Percentiles rank a stretch among this genome's conserved stretches.
Evolutionary conservation across 345 rosid genomes (phyloP).

Genomic region (Pistacia integerrima): DNA sequence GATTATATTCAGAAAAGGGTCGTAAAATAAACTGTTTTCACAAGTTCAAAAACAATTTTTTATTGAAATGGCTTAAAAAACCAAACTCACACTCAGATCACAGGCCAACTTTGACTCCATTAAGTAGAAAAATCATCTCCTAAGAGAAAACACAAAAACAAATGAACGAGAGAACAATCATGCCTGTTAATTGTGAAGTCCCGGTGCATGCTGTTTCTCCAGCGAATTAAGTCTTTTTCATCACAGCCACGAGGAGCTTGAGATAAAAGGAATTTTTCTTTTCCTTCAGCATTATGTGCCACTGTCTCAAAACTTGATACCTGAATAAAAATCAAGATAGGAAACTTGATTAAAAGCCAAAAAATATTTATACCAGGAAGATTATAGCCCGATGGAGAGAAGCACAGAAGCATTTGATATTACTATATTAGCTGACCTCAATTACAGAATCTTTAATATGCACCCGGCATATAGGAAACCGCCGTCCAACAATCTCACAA

Average conservation of each 20-base stretch:
- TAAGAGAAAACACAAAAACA: neutral
- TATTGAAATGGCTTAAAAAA: constrained; percentile 16
- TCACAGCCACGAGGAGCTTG: constrained; percentile 39
- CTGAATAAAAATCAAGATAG: constrained; percentile 35
- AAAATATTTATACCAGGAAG: neutral
- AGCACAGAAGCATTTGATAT: neutral
- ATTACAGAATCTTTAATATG: constrained; percentile 50
- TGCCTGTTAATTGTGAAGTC: constrained; percentile 97
- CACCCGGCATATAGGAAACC: constrained; percentile 86
- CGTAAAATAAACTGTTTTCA: constrained; percentile 61
- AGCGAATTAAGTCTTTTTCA: constrained; percentile 56
- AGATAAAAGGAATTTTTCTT: constrained; percentile 32
- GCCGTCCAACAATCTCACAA: constrained; percentile 61
- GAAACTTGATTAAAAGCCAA: constrained; percentile 13
- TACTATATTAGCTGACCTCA: constrained; percentile 57
- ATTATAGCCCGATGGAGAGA: constrained; percentile 6
- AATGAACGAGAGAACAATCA: constrained; percentile 16
- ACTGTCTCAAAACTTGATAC: constrained; percentile 87
- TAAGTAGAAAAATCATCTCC: neutral
- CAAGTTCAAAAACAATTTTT: constrained; percentile 17
- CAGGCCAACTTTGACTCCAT: neutral
- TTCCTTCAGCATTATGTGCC: constrained; percentile 41
- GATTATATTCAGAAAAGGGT: constrained; percentile 63
- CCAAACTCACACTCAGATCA: neutral
- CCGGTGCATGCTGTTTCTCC: constrained; percentile 79